Conservation (phyloP, 2,329 filamentous ascomycete genomes). For the Alternaria ethzedia region DNA sequence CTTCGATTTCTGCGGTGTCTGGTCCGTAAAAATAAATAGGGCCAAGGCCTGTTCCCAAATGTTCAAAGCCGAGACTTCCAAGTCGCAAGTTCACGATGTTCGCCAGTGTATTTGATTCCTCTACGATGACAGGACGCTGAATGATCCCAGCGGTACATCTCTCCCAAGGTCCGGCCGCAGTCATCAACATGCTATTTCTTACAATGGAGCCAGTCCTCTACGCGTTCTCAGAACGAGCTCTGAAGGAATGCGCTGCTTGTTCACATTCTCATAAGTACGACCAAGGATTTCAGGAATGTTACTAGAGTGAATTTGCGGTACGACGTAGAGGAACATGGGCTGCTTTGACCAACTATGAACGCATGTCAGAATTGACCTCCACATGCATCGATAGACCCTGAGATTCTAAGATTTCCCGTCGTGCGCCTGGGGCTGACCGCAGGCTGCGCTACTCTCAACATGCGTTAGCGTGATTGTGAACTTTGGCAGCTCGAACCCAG, state of each 20-base stretch:
- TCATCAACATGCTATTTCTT: background rate
- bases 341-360: background rate
- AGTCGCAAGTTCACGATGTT: slow-evolving; percentile 7
- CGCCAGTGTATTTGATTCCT: background rate
- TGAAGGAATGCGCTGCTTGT: background rate
- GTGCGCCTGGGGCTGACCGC: background rate
- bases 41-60: slow-evolving; percentile 43
- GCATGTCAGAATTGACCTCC: background rate
- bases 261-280: background rate
- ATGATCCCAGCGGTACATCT: background rate
- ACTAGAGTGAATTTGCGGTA: background rate
- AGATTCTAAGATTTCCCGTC: background rate
- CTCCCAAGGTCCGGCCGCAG: too few relatives aligned
- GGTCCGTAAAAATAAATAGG: slow-evolving; percentile 44
- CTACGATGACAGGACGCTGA: background rate
- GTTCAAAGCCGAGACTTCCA: slow-evolving; percentile 13
- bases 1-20: slow-evolving; percentile 48
- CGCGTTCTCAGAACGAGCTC: background rate
- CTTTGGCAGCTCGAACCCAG: background rate
- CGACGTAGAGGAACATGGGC: background rate
- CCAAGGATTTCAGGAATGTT: background rate
- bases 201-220: background rate
- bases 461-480: background rate
- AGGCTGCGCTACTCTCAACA: background rate
- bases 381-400: slow-evolving; percentile 1